phyloP scores from a whole-genome alignment of 805 yeast genomes.

The Saccharomycopsis fermentans region DNA sequence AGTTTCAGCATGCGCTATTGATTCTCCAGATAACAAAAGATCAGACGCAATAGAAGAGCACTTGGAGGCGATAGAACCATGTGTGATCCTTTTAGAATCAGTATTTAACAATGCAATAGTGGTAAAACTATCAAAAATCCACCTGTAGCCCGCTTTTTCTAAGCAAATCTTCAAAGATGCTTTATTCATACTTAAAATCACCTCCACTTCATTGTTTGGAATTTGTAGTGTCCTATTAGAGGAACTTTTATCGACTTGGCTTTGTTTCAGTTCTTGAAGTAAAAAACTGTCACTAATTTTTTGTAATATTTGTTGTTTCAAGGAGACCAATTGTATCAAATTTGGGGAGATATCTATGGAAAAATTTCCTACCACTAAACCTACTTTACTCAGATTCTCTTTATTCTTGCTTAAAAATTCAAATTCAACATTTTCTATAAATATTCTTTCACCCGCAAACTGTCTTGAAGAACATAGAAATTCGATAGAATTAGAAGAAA shows the following conservation, averaged over 20 bases:
- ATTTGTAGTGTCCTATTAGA: background rate
- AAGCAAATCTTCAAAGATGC: background rate
- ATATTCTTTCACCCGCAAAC: background rate
- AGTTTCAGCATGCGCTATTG: background rate
- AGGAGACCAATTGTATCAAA: background rate
- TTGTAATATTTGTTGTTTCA: background rate
- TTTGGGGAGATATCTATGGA: background rate
- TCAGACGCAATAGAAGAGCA: background rate
- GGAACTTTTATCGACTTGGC: background rate
- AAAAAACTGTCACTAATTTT: background rate
- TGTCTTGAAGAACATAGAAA: background rate
- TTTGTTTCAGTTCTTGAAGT: background rate
- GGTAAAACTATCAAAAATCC: background rate
- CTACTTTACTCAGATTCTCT: background rate
- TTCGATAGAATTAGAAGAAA: background rate
- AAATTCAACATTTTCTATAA: background rate
- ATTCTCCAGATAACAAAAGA: background rate
- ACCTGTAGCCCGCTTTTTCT: background rate
- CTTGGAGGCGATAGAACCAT: background rate
- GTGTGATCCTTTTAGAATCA: background rate
- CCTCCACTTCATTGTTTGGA: background rate
- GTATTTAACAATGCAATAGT: background rate
- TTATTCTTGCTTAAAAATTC: background rate
- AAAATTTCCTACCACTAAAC: background rate
- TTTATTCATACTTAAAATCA: background rate